phyloP scores from a whole-genome alignment of 2,329 filamentous ascomycete genomes.

The Emergomyces africanus region DNA sequence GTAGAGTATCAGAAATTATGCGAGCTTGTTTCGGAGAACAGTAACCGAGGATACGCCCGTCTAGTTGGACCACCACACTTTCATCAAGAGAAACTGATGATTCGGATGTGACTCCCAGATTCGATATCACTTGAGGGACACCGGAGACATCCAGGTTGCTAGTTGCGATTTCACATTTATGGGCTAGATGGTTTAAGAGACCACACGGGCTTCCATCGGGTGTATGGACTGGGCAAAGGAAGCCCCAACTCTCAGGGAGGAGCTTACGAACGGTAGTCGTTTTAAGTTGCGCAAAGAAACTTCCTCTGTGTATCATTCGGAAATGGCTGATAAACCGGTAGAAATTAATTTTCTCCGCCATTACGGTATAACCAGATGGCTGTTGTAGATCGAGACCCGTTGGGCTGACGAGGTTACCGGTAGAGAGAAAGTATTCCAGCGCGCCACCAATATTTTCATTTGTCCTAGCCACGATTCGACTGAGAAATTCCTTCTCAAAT shows the following conservation, averaged over 20 bases:
- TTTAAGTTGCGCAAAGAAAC: slow-evolving; percentile 95
- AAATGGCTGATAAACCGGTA: slow-evolving; percentile 98
- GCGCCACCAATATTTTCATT: slow-evolving; percentile 81
- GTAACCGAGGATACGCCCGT: slow-evolving; percentile 82
- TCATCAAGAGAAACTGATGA: slow-evolving; percentile 71
- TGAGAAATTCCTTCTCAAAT: slow-evolving; percentile 68
- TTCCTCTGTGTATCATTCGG: slow-evolving; percentile 97
- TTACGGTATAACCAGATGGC: slow-evolving; percentile 85
- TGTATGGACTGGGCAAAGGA: slow-evolving; percentile 93
- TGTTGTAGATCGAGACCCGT: slow-evolving; percentile 92
- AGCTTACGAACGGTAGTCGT: slow-evolving; percentile 95
- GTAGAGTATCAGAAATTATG: slow-evolving; percentile 70
- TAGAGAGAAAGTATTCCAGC: slow-evolving; percentile 91
- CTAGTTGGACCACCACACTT: slow-evolving; percentile 78
- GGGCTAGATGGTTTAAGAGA: slow-evolving; percentile 84
- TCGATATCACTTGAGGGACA: slow-evolving; percentile 59
- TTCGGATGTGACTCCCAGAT: slow-evolving; percentile 63
- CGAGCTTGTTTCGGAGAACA: slow-evolving; percentile 74
- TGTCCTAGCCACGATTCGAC: slow-evolving; percentile 63
- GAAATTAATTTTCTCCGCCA: slow-evolving; percentile 98
- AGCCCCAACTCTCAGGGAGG: slow-evolving; percentile 94
- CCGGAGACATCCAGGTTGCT: slow-evolving; percentile 58
- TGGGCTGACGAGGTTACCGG: slow-evolving; percentile 81
- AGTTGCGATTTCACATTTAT: slow-evolving; percentile 87
- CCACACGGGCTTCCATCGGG: slow-evolving; percentile 94